Base-by-base conservation (phyloP, 768 basidiomycete genomes). In the Suillus alpinus region DNA sequence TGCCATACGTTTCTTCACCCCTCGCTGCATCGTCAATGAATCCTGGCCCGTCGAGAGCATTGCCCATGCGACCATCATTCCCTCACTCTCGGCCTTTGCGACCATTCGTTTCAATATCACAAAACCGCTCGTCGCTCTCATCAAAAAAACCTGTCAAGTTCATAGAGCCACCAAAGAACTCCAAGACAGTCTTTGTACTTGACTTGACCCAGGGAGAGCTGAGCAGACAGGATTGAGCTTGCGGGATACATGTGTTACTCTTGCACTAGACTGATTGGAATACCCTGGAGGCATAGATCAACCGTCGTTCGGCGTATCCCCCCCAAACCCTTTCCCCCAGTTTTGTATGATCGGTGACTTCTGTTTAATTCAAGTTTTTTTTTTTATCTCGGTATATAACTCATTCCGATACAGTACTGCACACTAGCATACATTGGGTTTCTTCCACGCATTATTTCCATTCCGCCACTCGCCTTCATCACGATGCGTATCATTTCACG, bases 131-230 rank as follows among this genome's bases (percentile, higher is more conserved):
- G 26, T 62, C 69, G 6, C 34, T 13, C 14, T 71, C 68, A 58
- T 73, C 68, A 59, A 79, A 78, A 55, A 83, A 83, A 59, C 77
- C 86, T 6, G 79, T 86, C 18, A 94, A 94, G 69, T 79, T 93
- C 69, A 92, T 94, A 60, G 83, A 91, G 71, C 88, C 90, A 10
- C 90, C 92, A 31, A 80, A 85, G 68, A 86, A 89, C 71, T 85
- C 84, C 74, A 82, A 83, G 71, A 78, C 80, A 52, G 84, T 83
- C 41, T 94, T 92, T 67, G 78, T 88, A 62, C 84, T 94, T 57
- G 83, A 93, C 73, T 81, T 94, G 60, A 92, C 92, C 0, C 92
- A 92, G 71, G 91, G 85, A 8, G 92, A 94, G 72, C 81, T 94
- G 71, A 83, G 89, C 73, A 80, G 90, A 68, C 87, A 86, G 74